Evolutionary conservation across 2,329 filamentous ascomycete genomes (phyloP).

Genomic region (Catunica adiposa): DNA sequence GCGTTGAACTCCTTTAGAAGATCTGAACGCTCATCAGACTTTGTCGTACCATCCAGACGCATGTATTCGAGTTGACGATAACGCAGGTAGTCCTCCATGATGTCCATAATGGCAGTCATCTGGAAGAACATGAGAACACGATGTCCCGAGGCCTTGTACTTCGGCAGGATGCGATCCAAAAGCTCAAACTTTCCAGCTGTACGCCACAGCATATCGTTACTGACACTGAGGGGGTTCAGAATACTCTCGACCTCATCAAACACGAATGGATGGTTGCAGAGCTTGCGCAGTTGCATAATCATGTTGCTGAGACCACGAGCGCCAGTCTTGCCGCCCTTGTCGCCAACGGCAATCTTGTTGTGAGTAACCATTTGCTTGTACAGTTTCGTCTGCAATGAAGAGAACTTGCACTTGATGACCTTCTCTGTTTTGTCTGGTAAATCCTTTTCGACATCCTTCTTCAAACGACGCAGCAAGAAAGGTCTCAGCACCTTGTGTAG

Average conservation of each 20-base stretch:
- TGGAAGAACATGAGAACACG: conserved; percentile 99
- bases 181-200: conserved; percentile 95
- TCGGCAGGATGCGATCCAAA: conserved; percentile 78
- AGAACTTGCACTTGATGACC: conserved; percentile 98
- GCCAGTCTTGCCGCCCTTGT: conserved; percentile 88
- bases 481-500: conserved; percentile 94
- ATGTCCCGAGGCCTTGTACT: conserved; percentile 82
- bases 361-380: conserved; percentile 97
- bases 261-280: conserved; percentile 98
- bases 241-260: conserved; percentile 97
- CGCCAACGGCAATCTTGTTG: conserved; percentile 85
- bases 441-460: conserved; percentile 99
- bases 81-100: conserved; percentile 96
- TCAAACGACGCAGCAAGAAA: conserved; percentile 92
- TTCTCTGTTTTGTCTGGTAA: conserved; percentile 97
- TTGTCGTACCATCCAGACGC: conserved; percentile 89
- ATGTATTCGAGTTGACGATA: conserved; percentile 72
- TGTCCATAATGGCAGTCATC: conserved; percentile 99
- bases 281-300: conserved; percentile 97
- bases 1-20: conserved; percentile 79
- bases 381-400: conserved; percentile 75
- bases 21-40: conserved; percentile 91
- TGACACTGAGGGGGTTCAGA: conserved; percentile 78
- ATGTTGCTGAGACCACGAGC: conserved; percentile 96
- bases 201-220: conserved; percentile 89